Conservation (phyloP, 352 stramenopile species). For the Globisporangium alternatum region DNA sequence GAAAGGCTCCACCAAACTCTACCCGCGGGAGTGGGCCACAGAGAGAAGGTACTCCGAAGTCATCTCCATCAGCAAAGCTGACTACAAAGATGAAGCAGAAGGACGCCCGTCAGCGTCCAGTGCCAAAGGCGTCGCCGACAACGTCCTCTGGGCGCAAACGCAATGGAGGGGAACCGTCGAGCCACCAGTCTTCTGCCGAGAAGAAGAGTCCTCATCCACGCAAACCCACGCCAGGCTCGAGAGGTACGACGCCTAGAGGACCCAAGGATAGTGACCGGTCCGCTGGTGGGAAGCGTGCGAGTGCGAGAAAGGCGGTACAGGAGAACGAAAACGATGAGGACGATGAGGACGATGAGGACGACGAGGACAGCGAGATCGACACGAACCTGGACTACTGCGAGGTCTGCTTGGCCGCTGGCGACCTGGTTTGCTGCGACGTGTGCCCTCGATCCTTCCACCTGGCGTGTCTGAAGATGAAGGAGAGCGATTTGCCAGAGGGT, state of each 20-base stretch:
- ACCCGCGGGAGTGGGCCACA: not conserved
- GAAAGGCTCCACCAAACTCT: not conserved
- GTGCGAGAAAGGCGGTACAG: conserved; percentile 10
- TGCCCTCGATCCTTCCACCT: conserved; percentile 92
- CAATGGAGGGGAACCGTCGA: not conserved
- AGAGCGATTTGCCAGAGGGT: conserved; percentile 72
- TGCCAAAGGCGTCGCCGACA: conserved; percentile 9
- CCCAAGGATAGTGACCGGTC: not conserved
- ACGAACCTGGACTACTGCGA: conserved; percentile 83
- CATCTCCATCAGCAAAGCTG: conserved; percentile 15
- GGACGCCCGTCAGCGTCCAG: not conserved
- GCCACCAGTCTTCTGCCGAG: conserved; percentile 3
- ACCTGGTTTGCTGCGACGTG: conserved; percentile 88
- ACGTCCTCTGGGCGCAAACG: conserved; percentile 2
- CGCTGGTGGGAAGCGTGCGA: not conserved
- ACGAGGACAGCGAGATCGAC: conserved; percentile 64
- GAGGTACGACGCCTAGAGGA: not conserved
- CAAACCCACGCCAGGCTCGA: conserved; percentile 1
- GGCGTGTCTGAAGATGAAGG: conserved; percentile 72
- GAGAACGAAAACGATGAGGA: conserved; percentile 23
- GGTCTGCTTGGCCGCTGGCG: conserved; percentile 78
- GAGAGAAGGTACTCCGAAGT: conserved; percentile 15
- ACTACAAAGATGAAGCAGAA: conserved; percentile 19
- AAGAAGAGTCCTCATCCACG: conserved; percentile 11
- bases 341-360: conserved; percentile 21